A percentile compares a stretch with the other conserved stretches of the same genome.
These are phyloP conservation scores for Ophiostoma sp. DNA, from an alignment of 2,329 filamentous ascomycete species.

Conservation along the genomic window DNA sequence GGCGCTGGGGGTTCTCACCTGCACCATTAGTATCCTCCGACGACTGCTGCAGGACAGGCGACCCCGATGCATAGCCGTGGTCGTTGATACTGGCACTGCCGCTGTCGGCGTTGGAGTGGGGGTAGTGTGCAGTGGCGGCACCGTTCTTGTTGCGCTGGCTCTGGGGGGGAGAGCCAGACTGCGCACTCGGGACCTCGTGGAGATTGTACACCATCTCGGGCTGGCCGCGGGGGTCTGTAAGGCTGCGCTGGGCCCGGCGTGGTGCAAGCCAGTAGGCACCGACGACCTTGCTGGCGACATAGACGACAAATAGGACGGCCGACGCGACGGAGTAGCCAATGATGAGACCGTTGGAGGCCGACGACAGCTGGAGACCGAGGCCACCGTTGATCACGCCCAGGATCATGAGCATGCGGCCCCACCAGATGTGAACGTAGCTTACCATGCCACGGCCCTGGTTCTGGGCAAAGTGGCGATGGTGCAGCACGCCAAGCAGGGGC, in stretches of 20 bases:
- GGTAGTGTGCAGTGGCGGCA: neutral
- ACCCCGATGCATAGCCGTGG: conserved; percentile 5
- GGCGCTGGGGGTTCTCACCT: neutral
- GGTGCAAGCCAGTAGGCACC: conserved; percentile 8
- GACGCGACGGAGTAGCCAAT: conserved; percentile 54
- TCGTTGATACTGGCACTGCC: conserved; percentile 10
- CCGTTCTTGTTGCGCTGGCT: neutral
- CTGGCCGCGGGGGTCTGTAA: neutral
- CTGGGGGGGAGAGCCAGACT: neutral
- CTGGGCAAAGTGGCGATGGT: conserved; percentile 51
- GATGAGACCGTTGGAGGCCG: conserved; percentile 38
- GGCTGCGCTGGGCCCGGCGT: neutral
- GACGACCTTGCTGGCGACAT: conserved; percentile 36
- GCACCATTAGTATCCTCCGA: neutral
- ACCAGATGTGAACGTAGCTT: conserved; percentile 58
- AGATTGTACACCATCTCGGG: conserved; percentile 11
- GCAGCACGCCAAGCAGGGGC: conserved; percentile 51
- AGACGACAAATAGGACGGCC: conserved; percentile 43
- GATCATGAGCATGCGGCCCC: conserved; percentile 52
- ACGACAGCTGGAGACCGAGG: conserved; percentile 50
- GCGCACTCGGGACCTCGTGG: neutral
- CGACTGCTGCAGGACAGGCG: conserved; percentile 7
- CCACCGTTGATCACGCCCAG: conserved; percentile 60
- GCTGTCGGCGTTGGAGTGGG: neutral
- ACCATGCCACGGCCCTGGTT: conserved; percentile 44